Base-by-base conservation (phyloP, 2,329 filamentous ascomycete genomes). In the Hymenotorrendiella dingleyae region DNA sequence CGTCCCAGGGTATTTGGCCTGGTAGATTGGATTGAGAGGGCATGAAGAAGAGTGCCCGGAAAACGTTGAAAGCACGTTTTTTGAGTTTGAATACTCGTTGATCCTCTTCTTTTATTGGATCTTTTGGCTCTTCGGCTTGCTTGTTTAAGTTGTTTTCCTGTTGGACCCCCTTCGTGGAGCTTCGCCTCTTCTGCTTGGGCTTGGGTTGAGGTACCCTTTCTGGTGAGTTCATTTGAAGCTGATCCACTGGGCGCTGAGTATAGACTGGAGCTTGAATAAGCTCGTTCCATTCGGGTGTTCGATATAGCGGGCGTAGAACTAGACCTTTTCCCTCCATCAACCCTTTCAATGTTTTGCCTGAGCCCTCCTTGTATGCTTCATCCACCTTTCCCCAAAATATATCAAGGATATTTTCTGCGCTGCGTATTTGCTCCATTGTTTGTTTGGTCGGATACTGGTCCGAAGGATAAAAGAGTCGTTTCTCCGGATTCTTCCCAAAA, bases 1-100 rank as follows among this genome's bases (percentile, higher is more conserved):
- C 71, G 3, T 47, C 59, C 75, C 74, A 79, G 0, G 64, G 30
- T 0, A 78, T 50, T 50, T 77, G 74, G 5, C 69, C 69, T 0
- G 68, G 66, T 0, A 63, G 60, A 0, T 66, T 59, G 0, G 52
- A 62, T 0, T 42, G 35, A 2, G 58, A 37, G 0, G 64, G 60
- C 0, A 54, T 55, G 40, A 62, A 64, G 45, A 73, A 69, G 2
- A 73, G 52, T 0, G 61, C 63, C 4, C 45, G 48, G 51, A 73
- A 68, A 3, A 69, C 66, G 37, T 67, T 68, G 36, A 59, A 49
- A 0, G 64, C 56, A 5, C 64, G 60, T 23, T 54, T 55, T 44
- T 65, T 55, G 28, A 69, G 54, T 3, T 28, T 21, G 43, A 67
- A 62, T 5, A 46, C 56, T 16, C 55, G 19, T 23, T 43, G 27